Conservation (phyloP, 1,284 basidiomycete genomes). For the Tylopilus sp. region DNA sequence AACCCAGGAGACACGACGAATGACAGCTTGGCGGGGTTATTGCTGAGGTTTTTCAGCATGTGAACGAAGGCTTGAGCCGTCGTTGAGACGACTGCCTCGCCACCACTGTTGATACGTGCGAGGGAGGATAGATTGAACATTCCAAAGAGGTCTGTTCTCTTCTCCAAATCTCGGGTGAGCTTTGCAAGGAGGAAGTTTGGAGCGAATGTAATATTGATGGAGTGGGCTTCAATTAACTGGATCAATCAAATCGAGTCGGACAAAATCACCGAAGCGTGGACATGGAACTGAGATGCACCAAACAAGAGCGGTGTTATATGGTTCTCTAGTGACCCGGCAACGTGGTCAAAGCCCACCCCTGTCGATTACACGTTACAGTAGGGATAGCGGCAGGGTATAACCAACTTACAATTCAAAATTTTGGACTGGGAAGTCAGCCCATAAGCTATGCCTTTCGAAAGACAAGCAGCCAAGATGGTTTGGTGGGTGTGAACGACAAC, state of each 20-base stretch:
- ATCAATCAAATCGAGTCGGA: conserved; percentile 35
- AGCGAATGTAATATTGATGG: conserved; percentile 44
- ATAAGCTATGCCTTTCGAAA: conserved; percentile 37
- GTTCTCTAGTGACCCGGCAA: conserved; percentile 48
- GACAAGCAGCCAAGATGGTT: conserved; percentile 37
- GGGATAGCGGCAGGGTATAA: neutral
- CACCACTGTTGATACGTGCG: conserved; percentile 44
- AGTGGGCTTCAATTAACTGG: conserved; percentile 39
- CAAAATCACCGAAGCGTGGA: conserved; percentile 40
- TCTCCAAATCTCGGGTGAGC: conserved; percentile 44
- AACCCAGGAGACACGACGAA: conserved; percentile 44
- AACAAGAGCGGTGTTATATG: conserved; percentile 37
- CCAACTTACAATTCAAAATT: conserved; percentile 41
- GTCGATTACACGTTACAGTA: neutral
- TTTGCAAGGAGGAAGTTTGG: conserved; percentile 56
- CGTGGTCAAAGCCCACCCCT: conserved; percentile 52
- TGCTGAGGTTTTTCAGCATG: conserved; percentile 39
- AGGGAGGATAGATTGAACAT: conserved; percentile 46
- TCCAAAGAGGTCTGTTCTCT: conserved; percentile 29
- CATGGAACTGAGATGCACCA: conserved; percentile 41
- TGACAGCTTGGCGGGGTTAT: conserved; percentile 23
- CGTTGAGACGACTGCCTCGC: conserved; percentile 51
- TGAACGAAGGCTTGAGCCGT: conserved; percentile 48
- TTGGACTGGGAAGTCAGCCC: conserved; percentile 37
- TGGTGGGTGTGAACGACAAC: conserved; percentile 39